Evolutionary conservation across 192 early-diverging fungal species (phyloP).

Genomic region (Allomyces javanicus): DNA sequence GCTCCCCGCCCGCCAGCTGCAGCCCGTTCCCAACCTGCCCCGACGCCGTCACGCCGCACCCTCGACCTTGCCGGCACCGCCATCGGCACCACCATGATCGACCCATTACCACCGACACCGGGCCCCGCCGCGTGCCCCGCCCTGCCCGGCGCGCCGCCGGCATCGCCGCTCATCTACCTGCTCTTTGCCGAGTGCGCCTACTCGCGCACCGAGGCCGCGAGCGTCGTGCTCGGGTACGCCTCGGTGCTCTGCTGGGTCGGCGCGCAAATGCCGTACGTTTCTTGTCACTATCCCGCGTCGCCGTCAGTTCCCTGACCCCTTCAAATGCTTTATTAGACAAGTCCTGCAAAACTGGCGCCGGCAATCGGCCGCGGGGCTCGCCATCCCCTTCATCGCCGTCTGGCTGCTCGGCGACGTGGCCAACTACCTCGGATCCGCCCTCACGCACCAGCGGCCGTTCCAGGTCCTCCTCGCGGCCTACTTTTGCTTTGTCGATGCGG

Average conservation of each 20-base stretch:
- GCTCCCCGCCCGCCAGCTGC: too few relatives aligned
- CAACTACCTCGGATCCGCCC: neutral
- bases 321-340: neutral
- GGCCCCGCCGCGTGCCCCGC: too few relatives aligned
- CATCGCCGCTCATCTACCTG: neutral
- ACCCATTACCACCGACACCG: too few relatives aligned
- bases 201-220: neutral
- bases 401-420: neutral
- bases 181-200: neutral
- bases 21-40: too few relatives aligned
- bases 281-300: too few relatives aligned
- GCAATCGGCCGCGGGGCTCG: neutral
- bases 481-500: neutral
- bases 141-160: too few relatives aligned
- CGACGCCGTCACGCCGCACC: too few relatives aligned
- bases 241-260: neutral
- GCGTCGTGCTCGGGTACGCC: neutral
- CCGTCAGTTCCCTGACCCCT: neutral
- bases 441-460: neutral
- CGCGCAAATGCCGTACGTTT: neutral
- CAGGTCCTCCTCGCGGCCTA: neutral
- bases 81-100: too few relatives aligned
- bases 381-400: neutral
- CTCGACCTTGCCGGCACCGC: too few relatives aligned
- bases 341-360: neutral